Base-by-base conservation (phyloP, 352 stramenopile species). In the Phytophthora gonapodyides region DNA sequence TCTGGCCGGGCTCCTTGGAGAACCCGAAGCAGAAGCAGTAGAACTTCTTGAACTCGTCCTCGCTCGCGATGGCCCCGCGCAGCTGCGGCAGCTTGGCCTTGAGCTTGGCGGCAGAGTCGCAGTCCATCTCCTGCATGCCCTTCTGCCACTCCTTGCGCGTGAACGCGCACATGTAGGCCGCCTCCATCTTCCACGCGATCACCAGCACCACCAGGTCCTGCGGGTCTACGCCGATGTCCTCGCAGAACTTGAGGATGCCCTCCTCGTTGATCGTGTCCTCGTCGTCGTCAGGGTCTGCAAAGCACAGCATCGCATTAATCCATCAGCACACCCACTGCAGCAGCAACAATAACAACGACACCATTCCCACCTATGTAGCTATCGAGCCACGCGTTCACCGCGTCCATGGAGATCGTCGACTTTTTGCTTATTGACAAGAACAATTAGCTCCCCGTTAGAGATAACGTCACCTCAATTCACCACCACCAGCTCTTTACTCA, bases 21-120 rank as follows among this genome's bases (percentile, higher is more conserved):
- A 94, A 96, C 1, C 73, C 74, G 57, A 96, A 96, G 67, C 85
- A 94, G 57, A 95, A 96, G 61, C 75, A 78, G 64, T 96, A 96
- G 35, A 96, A 93, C 56, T 80, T 82, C 64, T 92, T 94, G 64
- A 93, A 94, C 17, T 69, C 53, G 19, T 21, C 37, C 36, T 91
- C 76, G 51, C 57, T 81, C 15, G 70, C 64, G 48, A 93, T 88
- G 24, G 73, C 60, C 34, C 81, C 70, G 37, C 75, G 84, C 34
- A 95, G 57, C 38, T 79, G 66, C 8, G 76, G 67, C 27, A 94
- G 63, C 63, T 87, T 78, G 17, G 53, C 64, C 61, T 81, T 86
- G 5, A 96, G 69, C 65, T 85, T 82, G 8, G 67, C 64, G 10
- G 57, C 46, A 43, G 82, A 91, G 65, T 96, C 87, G 57, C 81